phyloP scores from a whole-genome alignment of 225 moss, liverwort and hornwort genomes.

The Neckera pumila region DNA sequence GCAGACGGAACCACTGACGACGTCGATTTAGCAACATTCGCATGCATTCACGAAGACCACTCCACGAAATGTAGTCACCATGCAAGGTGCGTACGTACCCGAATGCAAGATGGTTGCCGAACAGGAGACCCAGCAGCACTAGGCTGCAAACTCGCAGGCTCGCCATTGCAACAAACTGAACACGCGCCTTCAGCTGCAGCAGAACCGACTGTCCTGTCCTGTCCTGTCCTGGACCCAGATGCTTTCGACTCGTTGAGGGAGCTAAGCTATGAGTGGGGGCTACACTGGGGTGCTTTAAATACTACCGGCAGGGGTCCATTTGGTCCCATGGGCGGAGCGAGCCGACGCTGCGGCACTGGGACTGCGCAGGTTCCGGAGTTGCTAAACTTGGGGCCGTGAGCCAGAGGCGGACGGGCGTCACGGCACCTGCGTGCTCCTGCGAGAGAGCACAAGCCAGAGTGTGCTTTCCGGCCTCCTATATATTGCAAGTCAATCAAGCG shows the following conservation, averaged over 20 bases:
- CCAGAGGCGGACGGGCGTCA: neutral
- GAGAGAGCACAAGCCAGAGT: neutral
- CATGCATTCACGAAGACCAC: neutral
- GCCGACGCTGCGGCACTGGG: neutral
- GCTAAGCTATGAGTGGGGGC: neutral
- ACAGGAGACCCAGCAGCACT: neutral
- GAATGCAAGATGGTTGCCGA: neutral
- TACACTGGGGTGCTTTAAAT: neutral
- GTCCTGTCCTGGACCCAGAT: neutral
- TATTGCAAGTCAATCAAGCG: neutral
- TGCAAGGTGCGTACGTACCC: neutral
- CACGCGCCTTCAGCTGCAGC: neutral
- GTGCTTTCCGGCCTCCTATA: neutral
- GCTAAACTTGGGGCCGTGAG: neutral
- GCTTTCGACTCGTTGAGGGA: neutral
- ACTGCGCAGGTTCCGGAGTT: neutral
- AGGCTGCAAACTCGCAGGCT: neutral
- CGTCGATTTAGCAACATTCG: neutral
- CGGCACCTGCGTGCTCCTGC: neutral
- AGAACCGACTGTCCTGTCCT: neutral
- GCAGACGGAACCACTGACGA: neutral
- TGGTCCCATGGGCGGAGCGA: neutral
- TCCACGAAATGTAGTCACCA: neutral
- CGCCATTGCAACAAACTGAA: neutral
- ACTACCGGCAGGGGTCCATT: neutral